Conservation (phyloP, 2,329 filamentous ascomycete species). For the Chaetomium globosum region DNA sequence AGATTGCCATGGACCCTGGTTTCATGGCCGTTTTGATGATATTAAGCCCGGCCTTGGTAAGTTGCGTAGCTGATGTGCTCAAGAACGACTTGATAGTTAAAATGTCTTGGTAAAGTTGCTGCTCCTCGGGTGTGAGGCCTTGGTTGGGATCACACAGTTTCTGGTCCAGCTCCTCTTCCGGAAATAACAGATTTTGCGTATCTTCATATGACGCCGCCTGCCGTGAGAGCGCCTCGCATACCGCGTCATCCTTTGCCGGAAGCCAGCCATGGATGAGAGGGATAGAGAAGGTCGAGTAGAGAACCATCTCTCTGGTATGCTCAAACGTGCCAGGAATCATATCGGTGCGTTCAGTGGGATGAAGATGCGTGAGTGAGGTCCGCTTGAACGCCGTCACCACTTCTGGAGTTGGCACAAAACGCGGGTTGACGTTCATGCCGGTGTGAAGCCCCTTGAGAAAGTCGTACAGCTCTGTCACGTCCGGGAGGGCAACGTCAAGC, state of each 20-base stretch:
- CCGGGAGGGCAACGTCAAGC: conserved; percentile 68
- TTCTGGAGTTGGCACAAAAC: conserved; percentile 67
- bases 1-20: conserved; percentile 80
- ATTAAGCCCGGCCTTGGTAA: conserved; percentile 79
- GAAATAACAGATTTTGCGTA: conserved; percentile 83
- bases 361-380: conserved; percentile 56
- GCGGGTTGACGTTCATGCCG: conserved; percentile 97
- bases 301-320: conserved; percentile 80
- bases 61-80: conserved; percentile 77
- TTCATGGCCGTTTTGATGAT: conserved; percentile 70
- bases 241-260: conserved; percentile 66
- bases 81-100: conserved; percentile 82
- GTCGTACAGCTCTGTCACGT: conserved; percentile 82
- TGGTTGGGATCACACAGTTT: conserved; percentile 62
- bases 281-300: conserved; percentile 87
- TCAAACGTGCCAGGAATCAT: conserved; percentile 75
- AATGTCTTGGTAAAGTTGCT: conserved; percentile 80
- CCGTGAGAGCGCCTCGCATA: conserved; percentile 69
- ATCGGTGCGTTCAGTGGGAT: conserved; percentile 53
- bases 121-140: conserved; percentile 71
- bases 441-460: conserved; percentile 90
- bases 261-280: conserved; percentile 94
- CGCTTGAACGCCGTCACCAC: conserved; percentile 52
- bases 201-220: conserved; percentile 87
- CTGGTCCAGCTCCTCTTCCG: conserved; percentile 83